Conservation (phyloP, 495 filamentous ascomycete species). For the Geoglossum glabrum region DNA sequence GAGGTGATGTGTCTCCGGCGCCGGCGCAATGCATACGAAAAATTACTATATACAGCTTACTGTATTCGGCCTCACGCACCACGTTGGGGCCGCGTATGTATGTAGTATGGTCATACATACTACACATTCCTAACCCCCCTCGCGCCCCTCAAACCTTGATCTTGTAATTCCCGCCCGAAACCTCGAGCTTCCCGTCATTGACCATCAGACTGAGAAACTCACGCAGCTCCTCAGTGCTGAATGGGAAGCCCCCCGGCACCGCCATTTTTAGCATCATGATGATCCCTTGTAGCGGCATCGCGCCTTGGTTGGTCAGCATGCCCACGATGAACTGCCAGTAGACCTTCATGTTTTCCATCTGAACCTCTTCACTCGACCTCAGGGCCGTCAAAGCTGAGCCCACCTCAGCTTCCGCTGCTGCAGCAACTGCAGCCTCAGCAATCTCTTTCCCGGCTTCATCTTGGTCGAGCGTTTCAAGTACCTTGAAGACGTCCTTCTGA, state of each 20-base stretch:
- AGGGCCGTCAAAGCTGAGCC: slow-evolving; percentile 23
- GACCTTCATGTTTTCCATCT: slow-evolving; percentile 58
- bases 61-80: too few relatives aligned
- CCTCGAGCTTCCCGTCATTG: slow-evolving; percentile 44
- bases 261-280: slow-evolving; percentile 86
- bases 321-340: slow-evolving; percentile 83
- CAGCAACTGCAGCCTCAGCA: slow-evolving; percentile 19
- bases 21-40: too few relatives aligned
- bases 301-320: slow-evolving; percentile 81
- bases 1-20: too few relatives aligned
- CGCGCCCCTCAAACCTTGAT: not conserved
- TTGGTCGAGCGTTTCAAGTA: slow-evolving; percentile 39
- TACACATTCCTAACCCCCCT: not conserved
- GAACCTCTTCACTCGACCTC: slow-evolving; percentile 26
- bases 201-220: slow-evolving; percentile 65
- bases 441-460: slow-evolving; percentile 24
- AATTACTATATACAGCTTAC: too few relatives aligned
- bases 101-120: not conserved
- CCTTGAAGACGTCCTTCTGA: slow-evolving; percentile 31
- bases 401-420: slow-evolving; percentile 27
- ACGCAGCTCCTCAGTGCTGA: slow-evolving; percentile 48
- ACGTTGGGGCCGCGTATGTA: too few relatives aligned
- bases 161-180: slow-evolving; percentile 50
- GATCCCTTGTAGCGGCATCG: slow-evolving; percentile 64
- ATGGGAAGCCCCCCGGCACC: slow-evolving; percentile 71